Evolutionary conservation across 2,329 filamentous ascomycete species (phyloP).

Genomic region (Akanthomyces muscarius): DNA sequence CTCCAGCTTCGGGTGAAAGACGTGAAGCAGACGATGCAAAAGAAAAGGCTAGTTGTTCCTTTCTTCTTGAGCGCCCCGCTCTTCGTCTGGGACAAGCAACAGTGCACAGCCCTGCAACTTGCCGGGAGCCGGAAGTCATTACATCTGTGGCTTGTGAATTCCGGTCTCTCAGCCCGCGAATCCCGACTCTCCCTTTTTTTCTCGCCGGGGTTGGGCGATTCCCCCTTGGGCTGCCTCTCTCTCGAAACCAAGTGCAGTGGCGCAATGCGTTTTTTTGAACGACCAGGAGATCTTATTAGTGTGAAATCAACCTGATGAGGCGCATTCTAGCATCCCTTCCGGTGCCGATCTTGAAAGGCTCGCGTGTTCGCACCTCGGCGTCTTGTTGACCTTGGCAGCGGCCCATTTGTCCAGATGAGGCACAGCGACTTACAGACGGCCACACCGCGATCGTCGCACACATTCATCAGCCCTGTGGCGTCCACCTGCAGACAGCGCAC

Average conservation of each 20-base stretch:
- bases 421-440: too few relatives aligned
- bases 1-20: background rate
- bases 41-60: background rate
- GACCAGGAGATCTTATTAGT: background rate
- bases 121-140: conserved; percentile 5
- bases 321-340: background rate
- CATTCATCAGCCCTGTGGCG: too few relatives aligned
- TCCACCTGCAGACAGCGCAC: too few relatives aligned
- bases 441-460: too few relatives aligned
- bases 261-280: background rate
- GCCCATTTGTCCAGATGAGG: background rate
- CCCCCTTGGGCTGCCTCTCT: background rate
- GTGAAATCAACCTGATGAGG: background rate
- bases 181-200: background rate
- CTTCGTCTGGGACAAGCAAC: background rate
- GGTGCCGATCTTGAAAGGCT: background rate
- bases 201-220: background rate
- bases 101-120: conserved; percentile 10
- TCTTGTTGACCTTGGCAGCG: background rate
- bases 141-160: conserved; percentile 5
- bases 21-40: background rate
- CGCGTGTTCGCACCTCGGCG: background rate
- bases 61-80: background rate
- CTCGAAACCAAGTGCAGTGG: background rate
- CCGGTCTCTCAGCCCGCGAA: background rate